Evolutionary conservation across 139 green algal genomes (phyloP), one percentile per base, ranked within the genome.

Genomic region (Chlorella ohadii): DNA sequence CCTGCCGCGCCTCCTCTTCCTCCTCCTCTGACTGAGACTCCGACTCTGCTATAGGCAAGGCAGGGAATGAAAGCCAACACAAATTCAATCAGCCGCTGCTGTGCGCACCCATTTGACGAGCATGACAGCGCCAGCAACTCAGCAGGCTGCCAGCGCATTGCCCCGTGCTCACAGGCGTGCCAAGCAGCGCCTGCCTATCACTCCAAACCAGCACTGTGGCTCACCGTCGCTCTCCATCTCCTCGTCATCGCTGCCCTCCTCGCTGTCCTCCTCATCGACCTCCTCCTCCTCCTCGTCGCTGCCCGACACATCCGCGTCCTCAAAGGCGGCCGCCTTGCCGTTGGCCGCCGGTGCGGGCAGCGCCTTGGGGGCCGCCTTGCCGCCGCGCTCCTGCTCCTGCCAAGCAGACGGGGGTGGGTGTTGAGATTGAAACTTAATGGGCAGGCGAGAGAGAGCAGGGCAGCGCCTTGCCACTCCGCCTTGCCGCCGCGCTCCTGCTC

Each of bases 251-350:
- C 72, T 79, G 13, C 78, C 79, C 15, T 80, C 55, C 61, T 89
- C 84, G 27, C 84, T 38, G 34, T 85, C 57, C 16, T 83, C 75
- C 22, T 83, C 82, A 22, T 73, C 55, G 12, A 74, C 84, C 22
- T 81, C n/a, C n/a, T n/a, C n/a, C n/a, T n/a, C 75, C 22, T 83
- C 82, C 31, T 73, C 55, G 12, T 81, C 74, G 55, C 74, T 81
- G 22, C 22, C 74, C 20, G 22, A 34, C 25, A 57, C 76, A n/a
- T 72, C 57, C 28, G 59, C 76, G 4, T 79, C 73, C 1, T 17
- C 65, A 72, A 72, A 72, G 22, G 27, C 70, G 1, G 70, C 70
- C 39, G 12, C 28, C 70, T 77, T 77, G 39, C 67, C 67, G 36
- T 59, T 77, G 4, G 70, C 67, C 38, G 25, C 67, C 3, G 68